Conservation (phyloP, 345 rosid species). For the Crucihimalaya himalaica region DNA sequence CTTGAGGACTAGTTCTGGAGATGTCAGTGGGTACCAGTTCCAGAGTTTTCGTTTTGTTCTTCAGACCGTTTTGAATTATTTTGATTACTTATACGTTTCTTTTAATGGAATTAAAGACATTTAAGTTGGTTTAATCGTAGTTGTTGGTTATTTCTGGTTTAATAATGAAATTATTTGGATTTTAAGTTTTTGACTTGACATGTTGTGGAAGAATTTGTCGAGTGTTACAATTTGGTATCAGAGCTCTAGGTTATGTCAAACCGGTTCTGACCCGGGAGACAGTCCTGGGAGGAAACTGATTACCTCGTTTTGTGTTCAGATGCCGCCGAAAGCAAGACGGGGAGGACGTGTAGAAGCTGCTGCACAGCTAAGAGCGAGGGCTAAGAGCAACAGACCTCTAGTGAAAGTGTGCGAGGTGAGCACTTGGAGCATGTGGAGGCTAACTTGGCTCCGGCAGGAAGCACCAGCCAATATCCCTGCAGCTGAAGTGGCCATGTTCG, state of each 20-base stretch:
- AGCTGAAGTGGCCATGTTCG: not conserved
- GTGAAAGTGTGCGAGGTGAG: not conserved
- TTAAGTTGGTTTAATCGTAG: too few relatives aligned
- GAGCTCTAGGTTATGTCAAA: not conserved
- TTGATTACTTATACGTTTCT: too few relatives aligned
- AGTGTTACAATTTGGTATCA: not conserved
- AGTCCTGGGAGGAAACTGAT: not conserved
- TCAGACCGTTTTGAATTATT: too few relatives aligned
- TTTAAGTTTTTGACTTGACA: too few relatives aligned
- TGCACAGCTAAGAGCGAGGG: not conserved
- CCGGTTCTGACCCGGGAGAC: not conserved
- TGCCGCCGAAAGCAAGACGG: not conserved
- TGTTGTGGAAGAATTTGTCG: too few relatives aligned
- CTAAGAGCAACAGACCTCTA: not conserved
- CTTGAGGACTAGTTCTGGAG: too few relatives aligned
- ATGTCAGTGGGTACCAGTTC: too few relatives aligned
- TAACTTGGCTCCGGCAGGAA: not conserved
- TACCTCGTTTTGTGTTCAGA: not conserved
- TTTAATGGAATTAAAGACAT: too few relatives aligned
- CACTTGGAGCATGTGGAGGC: accelerated
- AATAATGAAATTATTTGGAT: too few relatives aligned
- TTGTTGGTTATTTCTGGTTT: too few relatives aligned
- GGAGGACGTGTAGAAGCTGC: not conserved
- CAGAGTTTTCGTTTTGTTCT: too few relatives aligned
- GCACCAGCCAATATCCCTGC: not conserved